phyloP scores from a whole-genome alignment of 208 protist species.

The Leishmania martiniquensis region DNA sequence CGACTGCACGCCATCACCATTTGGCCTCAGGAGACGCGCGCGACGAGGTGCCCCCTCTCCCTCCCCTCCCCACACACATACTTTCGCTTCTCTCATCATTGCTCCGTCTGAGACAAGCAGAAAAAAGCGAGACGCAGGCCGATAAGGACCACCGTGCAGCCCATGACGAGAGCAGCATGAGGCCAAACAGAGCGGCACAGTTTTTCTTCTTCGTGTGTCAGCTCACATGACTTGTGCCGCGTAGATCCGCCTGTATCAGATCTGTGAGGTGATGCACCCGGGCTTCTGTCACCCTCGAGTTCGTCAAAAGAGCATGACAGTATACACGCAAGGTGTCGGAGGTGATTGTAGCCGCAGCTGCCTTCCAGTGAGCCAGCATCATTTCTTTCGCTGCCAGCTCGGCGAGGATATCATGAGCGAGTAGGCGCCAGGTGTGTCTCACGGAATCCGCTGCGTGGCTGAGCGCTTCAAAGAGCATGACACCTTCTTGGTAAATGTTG shows the following conservation, averaged over 20 bases:
- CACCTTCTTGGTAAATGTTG: conserved; percentile 40
- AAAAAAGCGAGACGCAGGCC: background rate
- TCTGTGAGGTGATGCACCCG: conserved; percentile 35
- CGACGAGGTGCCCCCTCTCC: background rate
- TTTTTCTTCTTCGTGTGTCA: background rate
- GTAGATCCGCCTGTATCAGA: background rate
- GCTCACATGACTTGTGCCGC: no score
- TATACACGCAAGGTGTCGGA: conserved; percentile 70
- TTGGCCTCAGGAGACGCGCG: no score
- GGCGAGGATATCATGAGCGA: conserved; percentile 45
- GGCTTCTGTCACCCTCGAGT: conserved; percentile 25
- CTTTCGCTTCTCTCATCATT: background rate
- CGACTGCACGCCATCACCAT: background rate
- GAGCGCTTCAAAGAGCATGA: conserved; percentile 3
- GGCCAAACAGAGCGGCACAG: background rate
- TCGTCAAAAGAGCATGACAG: conserved; percentile 48
- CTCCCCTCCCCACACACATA: no score
- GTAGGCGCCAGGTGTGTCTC: conserved; percentile 12
- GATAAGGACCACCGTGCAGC: background rate
- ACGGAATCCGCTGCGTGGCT: background rate
- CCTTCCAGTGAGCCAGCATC: conserved; percentile 54
- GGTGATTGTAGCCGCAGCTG: conserved; percentile 19
- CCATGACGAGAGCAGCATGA: background rate
- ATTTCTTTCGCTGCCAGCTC: conserved; percentile 50
- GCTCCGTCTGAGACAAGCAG: background rate